Base-by-base conservation (phyloP, 306 rosid species). In the Prosopis cineraria region DNA sequence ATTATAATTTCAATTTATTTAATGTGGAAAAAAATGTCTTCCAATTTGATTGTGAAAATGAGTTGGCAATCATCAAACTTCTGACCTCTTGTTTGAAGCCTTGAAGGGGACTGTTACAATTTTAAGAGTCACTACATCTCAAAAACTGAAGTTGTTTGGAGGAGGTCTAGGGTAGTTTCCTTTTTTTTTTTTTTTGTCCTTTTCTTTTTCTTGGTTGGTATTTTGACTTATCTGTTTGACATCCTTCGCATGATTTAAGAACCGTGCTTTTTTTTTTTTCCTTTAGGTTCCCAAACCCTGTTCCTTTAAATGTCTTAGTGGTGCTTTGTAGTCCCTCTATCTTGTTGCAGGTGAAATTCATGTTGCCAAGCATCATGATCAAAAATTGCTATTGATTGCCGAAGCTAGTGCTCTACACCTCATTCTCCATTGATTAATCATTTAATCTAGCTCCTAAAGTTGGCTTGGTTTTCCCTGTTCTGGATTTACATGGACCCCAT, bases 351-450 rank as follows among this genome's bases (percentile, higher is more conserved):
- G 70, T 22, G 30, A 70, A 56, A 75, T 90, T 76, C 90, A 90
- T 25, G 88, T 84, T 48, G 90, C 94, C 39, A 86, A 84, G 82
- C 86, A 86, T 27, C 84, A 84, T 63, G 85, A 90, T 39, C 86
- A 22, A 88, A 67, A 88, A 88, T 74, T 85, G 89, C 10, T 79
- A 41, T 85, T 89, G 7, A 84, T 90, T 67, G 91, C 87, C 62
- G 91, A 82, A 78, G 90, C 90, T 63, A 88, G 94, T 72, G 90
- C 90, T 34, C 74, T 88, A 67, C 89, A 87, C 44, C 83, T 80
- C 65, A 89, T 88, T 67, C 82, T 90, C 13, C 66, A 29, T 47
- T 88, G 16, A 56, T 87, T 56, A 88, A 87, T 40, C 80, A 6
- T 24, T 87, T 56, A 88, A 87, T 40, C 80, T 80, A 68, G 70